Evolutionary conservation across 2,329 filamentous ascomycete genomes (phyloP).

Genomic region (Neofusicoccum sp.): DNA sequence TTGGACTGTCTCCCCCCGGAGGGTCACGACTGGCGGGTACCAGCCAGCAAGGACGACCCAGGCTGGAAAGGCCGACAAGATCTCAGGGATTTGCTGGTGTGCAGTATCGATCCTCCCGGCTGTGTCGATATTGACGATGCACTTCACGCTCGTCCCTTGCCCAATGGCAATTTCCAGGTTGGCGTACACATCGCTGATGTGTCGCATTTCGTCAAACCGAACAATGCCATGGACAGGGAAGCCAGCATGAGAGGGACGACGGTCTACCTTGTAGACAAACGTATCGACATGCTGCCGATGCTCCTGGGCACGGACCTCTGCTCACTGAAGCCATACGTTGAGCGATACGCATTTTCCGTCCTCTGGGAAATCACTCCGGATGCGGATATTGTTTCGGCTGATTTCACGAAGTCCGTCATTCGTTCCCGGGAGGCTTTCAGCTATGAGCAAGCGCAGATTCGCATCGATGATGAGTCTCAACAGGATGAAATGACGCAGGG

Average conservation of each 20-base stretch:
- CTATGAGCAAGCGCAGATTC: slow-evolving; percentile 92
- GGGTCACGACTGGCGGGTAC: slow-evolving; percentile 93
- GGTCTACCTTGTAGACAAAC: slow-evolving; percentile 97
- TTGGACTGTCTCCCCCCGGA: slow-evolving; percentile 89
- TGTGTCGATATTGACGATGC: slow-evolving; percentile 99
- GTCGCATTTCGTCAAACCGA: slow-evolving; percentile 97
- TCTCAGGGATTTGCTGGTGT: slow-evolving; percentile 82
- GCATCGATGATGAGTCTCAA: slow-evolving; percentile 87
- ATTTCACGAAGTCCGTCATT: slow-evolving; percentile 97
- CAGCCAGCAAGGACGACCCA: slow-evolving; percentile 73
- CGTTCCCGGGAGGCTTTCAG: slow-evolving; percentile 95
- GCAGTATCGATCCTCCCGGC: slow-evolving; percentile 94
- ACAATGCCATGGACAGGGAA: slow-evolving; percentile 95
- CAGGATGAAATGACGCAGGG: slow-evolving; percentile 87
- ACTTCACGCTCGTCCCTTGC: slow-evolving; percentile 79
- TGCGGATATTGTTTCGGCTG: slow-evolving; percentile 80
- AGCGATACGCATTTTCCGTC: slow-evolving; percentile 62
- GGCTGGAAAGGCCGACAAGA: slow-evolving; percentile 87
- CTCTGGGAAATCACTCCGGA: slow-evolving; percentile 80
- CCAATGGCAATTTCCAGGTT: slow-evolving; percentile 94
- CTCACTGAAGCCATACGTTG: slow-evolving; percentile 96
- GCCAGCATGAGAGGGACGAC: slow-evolving; percentile 93
- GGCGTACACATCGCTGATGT: slow-evolving; percentile 99
- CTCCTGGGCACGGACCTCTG: slow-evolving; percentile 94
- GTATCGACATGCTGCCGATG: slow-evolving; percentile 98